phyloP scores from a whole-genome alignment of 164 flowering plant genomes.

The Sextonia rubra region DNA sequence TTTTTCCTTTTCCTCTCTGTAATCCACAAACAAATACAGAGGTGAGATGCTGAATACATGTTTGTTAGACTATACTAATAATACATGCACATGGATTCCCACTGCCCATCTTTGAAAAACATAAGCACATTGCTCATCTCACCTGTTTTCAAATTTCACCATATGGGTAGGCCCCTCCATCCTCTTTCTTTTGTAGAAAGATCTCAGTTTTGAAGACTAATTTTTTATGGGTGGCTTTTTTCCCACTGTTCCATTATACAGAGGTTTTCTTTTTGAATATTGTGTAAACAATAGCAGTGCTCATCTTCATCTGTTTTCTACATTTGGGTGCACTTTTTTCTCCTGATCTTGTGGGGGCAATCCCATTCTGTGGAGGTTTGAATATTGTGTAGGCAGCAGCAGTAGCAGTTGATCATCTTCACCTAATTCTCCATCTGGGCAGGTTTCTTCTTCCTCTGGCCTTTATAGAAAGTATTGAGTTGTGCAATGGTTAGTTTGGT shows the following conservation, averaged over 20 bases:
- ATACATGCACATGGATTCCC: neutral
- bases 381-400: too few relatives aligned
- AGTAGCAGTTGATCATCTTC: too few relatives aligned
- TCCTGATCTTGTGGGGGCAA: too few relatives aligned
- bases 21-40: neutral
- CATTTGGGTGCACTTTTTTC: too few relatives aligned
- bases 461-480: too few relatives aligned
- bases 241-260: neutral
- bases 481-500: too few relatives aligned
- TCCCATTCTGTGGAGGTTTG: too few relatives aligned
- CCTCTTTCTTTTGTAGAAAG: neutral
- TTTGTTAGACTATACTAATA: neutral
- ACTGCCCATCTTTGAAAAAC: neutral
- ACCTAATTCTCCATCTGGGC: too few relatives aligned
- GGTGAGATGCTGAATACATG: neutral
- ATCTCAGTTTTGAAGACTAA: neutral
- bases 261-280: neutral
- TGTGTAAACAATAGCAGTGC: too few relatives aligned
- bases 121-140: neutral
- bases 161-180: neutral
- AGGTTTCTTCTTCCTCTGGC: too few relatives aligned
- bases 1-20: neutral
- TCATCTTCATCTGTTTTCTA: too few relatives aligned
- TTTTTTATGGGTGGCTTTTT: too few relatives aligned
- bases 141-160: neutral